Base-by-base conservation (phyloP, 106 monocot genomes). In the Amphibolis antarctica region DNA sequence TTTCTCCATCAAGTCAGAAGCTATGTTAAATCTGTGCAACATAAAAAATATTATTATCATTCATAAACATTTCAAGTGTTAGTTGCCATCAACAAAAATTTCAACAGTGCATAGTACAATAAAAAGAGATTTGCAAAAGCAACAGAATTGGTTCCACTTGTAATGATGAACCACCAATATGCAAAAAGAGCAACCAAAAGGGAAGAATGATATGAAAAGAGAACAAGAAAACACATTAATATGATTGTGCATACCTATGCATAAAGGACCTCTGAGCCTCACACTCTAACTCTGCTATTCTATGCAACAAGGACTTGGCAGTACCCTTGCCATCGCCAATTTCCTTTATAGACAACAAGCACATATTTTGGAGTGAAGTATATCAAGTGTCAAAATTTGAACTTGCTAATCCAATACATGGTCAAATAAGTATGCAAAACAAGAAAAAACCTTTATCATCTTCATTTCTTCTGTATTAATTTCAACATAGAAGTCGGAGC, bases 231-330 rank as follows among this genome's bases (percentile, higher is more conserved):
- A 36, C 7, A 36, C 36, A 36, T 36, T 7, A 36, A 36, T 36
- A 36, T 36, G 36, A 7, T 18, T 65, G 25, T 17, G 15, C 11
- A 60, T 45, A 90, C 96, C 96, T 98, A 59, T 98, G 96, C 96
- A 98, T 98, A 54, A 98, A 46, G 53, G 96, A 98, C 81, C 67
- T 84, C 66, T 98, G 67, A 45, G 96, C 96, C 12, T 90, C 90
- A 73, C 52, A 62, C 70, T 98, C 96, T 70, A 87, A 42, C 28
- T 84, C 74, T 31, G 90, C 82, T 72, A 98, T 90, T 48, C 45
- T 80, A 28, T 87, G 82, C 1, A 98, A 71, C 28, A 98, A 76
- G 18, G 71, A 67, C 74, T 82, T 98, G 28, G 90, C 90, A 63
- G 86, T 84, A 65, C 84, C 86, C 60, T 44, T 84, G 52, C 86